A percentile compares a stretch with the other conserved stretches of the same genome.
These are phyloP conservation scores for Carallia pectinifolia DNA, from an alignment of 345 rosid species.

Conservation along the genomic window DNA sequence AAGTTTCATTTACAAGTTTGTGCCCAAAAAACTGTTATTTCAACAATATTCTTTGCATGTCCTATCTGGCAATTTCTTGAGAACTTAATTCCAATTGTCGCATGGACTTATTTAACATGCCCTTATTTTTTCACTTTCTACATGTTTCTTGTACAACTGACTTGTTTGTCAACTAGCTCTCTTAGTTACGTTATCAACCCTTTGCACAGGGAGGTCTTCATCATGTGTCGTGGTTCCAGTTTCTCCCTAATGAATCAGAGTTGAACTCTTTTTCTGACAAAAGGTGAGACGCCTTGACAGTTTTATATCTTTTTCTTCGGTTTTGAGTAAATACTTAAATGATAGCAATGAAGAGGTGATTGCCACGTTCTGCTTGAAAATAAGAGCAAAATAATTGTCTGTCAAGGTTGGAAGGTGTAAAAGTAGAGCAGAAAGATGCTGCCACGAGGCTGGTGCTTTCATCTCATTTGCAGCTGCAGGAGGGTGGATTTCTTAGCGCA, in stretches of 20 bases:
- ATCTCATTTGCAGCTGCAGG: conserved; percentile 81
- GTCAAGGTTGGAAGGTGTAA: conserved; percentile 47
- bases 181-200: conserved; percentile 3
- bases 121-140: neutral
- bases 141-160: neutral
- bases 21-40: no score
- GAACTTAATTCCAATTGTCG: no score
- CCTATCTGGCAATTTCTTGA: no score
- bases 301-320: neutral
- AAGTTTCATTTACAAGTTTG: no score
- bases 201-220: conserved; percentile 76
- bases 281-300: conserved; percentile 46
- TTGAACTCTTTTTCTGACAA: conserved; percentile 59
- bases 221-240: conserved; percentile 94
- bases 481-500: conserved; percentile 80
- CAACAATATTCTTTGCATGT: no score
- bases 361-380: conserved; percentile 8
- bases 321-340: neutral
- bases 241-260: conserved; percentile 83
- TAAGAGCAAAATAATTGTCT: conserved; percentile 13
- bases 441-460: conserved; percentile 82
- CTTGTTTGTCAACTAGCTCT: neutral
- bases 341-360: neutral
- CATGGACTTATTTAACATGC: neutral
- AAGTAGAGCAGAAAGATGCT: conserved; percentile 80